Conservation (phyloP, 306 rosid species). For the Casuarina equisetifolia region DNA sequence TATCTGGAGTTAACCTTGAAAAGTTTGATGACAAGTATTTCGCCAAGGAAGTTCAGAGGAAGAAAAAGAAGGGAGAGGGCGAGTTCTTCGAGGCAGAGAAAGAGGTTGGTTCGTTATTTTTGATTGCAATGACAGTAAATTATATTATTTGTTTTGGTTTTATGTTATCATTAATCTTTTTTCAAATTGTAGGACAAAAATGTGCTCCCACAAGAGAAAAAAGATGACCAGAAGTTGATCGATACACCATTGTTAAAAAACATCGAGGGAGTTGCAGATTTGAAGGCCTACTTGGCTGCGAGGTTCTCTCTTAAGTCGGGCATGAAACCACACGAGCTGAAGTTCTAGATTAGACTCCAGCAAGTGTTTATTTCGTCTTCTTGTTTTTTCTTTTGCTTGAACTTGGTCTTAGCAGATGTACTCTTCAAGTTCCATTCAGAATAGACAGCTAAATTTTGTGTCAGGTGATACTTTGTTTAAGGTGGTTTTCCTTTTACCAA, state of each 20-base stretch:
- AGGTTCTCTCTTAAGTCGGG: conserved; percentile 76
- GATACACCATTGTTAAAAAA: conserved; percentile 57
- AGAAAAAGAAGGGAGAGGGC: conserved; percentile 59
- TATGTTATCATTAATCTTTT: not conserved
- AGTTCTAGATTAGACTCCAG: conserved; percentile 36
- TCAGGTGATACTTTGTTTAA: not conserved
- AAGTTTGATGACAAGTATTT: conserved; percentile 64
- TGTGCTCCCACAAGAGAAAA: conserved; percentile 67
- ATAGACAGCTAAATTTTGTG: conserved; percentile 8
- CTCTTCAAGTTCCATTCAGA: not conserved
- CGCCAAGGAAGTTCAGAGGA: conserved; percentile 47
- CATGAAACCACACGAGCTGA: conserved; percentile 80
- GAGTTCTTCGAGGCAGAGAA: conserved; percentile 66
- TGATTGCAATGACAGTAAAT: not conserved
- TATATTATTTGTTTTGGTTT: not conserved
- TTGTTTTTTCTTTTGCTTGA: conserved; percentile 15
- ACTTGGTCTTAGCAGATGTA: conserved; percentile 19
- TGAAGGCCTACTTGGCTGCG: conserved; percentile 70
- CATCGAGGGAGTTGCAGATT: conserved; percentile 63
- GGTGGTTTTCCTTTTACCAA: conserved; percentile 11
- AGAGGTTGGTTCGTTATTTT: conserved; percentile 39
- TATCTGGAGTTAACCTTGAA: conserved; percentile 44
- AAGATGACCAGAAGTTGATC: conserved; percentile 75
- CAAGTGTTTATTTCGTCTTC: not conserved
- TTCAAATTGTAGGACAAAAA: conserved; percentile 55